Conservation (phyloP, 768 basidiomycete species). For the Agaricus sinodeliciosus region DNA sequence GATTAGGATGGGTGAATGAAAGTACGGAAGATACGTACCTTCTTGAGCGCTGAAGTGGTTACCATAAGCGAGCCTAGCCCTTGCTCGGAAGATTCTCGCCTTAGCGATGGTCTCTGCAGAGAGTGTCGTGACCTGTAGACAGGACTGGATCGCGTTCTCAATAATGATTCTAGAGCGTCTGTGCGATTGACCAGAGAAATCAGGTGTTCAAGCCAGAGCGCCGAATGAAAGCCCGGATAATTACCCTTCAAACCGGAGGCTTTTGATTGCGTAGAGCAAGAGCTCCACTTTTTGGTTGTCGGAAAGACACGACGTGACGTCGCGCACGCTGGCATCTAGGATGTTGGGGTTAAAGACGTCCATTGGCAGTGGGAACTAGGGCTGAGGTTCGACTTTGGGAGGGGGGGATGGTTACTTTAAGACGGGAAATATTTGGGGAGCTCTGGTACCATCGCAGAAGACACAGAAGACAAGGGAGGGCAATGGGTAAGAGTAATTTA, state of each 20-base stretch:
- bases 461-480: too few species aligned
- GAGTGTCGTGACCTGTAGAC: slow-evolving; percentile 50
- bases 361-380: slow-evolving; percentile 25
- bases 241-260: slow-evolving; percentile 66
- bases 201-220: not conserved
- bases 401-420: too few species aligned
- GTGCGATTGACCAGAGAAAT: slow-evolving; percentile 10
- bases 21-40: slow-evolving; percentile 31
- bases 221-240: slow-evolving; percentile 15
- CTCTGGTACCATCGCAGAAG: too few species aligned
- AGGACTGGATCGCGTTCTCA: slow-evolving; percentile 72
- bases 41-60: slow-evolving; percentile 58
- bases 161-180: slow-evolving; percentile 55
- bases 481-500: too few species aligned
- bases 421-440: too few species aligned
- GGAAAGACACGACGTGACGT: slow-evolving; percentile 49
- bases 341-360: slow-evolving; percentile 72
- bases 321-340: slow-evolving; percentile 69
- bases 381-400: too few species aligned
- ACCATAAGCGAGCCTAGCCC: slow-evolving; percentile 54
- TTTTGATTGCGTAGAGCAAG: slow-evolving; percentile 75
- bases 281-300: slow-evolving; percentile 67
- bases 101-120: slow-evolving; percentile 45
- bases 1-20: not conserved
- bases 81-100: slow-evolving; percentile 62